Evolutionary conservation across 805 yeast species (phyloP).

Genomic region (Suhomyces sp.): DNA sequence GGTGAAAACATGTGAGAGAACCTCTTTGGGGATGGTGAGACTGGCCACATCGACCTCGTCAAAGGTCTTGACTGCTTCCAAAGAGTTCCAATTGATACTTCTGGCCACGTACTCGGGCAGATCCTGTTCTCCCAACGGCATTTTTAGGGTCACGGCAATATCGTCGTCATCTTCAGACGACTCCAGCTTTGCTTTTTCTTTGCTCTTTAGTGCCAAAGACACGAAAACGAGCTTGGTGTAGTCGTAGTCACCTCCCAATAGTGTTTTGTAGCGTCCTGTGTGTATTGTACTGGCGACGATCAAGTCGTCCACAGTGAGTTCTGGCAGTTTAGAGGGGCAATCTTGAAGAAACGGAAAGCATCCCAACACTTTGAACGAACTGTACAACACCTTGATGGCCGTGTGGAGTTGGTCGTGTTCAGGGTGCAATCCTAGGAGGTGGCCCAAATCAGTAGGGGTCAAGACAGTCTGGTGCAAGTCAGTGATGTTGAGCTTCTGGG

Average conservation of each 20-base stretch:
- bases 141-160: neutral
- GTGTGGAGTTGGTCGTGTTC: neutral
- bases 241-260: conserved; percentile 37
- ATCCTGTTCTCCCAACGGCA: conserved; percentile 8
- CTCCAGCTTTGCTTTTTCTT: neutral
- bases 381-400: conserved; percentile 23
- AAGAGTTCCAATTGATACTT: conserved; percentile 25
- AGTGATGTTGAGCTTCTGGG: conserved; percentile 14
- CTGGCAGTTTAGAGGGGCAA: conserved; percentile 25
- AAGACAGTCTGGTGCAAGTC: conserved; percentile 12
- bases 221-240: conserved; percentile 46
- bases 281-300: conserved; percentile 33
- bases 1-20: conserved; percentile 44
- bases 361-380: conserved; percentile 42
- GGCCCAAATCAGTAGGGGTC: conserved; percentile 18
- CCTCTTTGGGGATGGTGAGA: conserved; percentile 36
- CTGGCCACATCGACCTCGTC: conserved; percentile 43
- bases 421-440: conserved; percentile 12
- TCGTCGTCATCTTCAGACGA: neutral
- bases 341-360: conserved; percentile 49
- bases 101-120: conserved; percentile 10
- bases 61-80: conserved; percentile 38
- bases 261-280: conserved; percentile 37
- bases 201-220: conserved; percentile 26
- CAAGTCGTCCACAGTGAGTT: conserved; percentile 36